phyloP scores from a whole-genome alignment of 2,329 filamentous ascomycete genomes.

The Anthostomella pinea region DNA sequence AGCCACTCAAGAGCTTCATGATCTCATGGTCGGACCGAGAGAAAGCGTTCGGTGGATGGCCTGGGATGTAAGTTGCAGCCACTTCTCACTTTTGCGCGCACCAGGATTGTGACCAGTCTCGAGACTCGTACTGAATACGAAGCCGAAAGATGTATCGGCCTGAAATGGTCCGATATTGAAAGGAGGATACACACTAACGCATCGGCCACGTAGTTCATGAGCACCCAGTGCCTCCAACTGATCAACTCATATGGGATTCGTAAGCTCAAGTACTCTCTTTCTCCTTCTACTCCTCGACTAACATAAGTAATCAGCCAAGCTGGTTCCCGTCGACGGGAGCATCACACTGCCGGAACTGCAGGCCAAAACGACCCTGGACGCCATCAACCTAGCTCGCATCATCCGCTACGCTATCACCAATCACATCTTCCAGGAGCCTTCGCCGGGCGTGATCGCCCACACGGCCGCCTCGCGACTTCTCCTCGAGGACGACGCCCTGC shows the following conservation, averaged over 20 bases:
- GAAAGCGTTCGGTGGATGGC: slow-evolving; percentile 51
- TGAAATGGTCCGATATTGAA: too few species aligned
- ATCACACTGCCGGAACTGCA: slow-evolving; percentile 46
- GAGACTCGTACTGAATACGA: too few species aligned
- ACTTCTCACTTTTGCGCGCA: background rate
- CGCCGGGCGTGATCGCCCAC: slow-evolving; percentile 50
- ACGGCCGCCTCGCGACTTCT: slow-evolving; percentile 52
- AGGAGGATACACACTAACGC: too few species aligned
- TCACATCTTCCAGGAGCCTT: slow-evolving; percentile 52
- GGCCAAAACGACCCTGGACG: slow-evolving; percentile 43
- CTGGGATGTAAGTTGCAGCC: slow-evolving; percentile 44
- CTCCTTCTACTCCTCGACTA: background rate
- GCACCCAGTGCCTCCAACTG: slow-evolving; percentile 48
- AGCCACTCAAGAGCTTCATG: slow-evolving; percentile 46
- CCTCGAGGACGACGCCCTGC: slow-evolving; percentile 44
- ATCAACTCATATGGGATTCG: slow-evolving; percentile 51
- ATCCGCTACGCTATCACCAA: slow-evolving; percentile 58
- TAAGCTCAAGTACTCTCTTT: slow-evolving; percentile 24
- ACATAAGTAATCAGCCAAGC: slow-evolving; percentile 43
- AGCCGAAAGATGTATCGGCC: too few species aligned
- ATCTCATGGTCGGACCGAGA: slow-evolving; percentile 47
- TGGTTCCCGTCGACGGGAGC: slow-evolving; percentile 46
- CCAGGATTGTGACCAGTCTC: background rate
- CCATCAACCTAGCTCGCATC: slow-evolving; percentile 49
- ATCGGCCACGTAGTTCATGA: slow-evolving; percentile 40